phyloP scores from a whole-genome alignment of 495 filamentous ascomycete genomes.

The Pseudomonodictys pantanalensis region DNA sequence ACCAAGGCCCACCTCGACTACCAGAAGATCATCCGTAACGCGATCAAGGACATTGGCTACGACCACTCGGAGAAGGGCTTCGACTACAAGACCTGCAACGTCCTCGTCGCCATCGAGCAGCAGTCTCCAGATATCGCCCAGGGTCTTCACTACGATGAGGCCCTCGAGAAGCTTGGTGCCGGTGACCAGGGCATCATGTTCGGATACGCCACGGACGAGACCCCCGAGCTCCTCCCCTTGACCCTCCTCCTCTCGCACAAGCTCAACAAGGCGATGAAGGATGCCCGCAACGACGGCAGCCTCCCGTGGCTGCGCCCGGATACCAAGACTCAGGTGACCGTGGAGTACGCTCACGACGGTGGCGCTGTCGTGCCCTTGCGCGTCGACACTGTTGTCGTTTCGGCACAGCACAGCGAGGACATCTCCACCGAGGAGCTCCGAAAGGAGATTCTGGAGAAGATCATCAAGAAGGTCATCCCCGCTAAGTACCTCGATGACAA shows the following conservation, averaged over 20 bases:
- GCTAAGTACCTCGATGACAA: constrained; percentile 85
- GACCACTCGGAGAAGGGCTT: constrained; percentile 96
- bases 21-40: constrained; percentile 91
- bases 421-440: constrained; percentile 91
- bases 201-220: constrained; percentile 99
- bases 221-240: constrained; percentile 91
- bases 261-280: constrained; percentile 89
- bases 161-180: constrained; percentile 94
- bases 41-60: constrained; percentile 98
- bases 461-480: constrained; percentile 91
- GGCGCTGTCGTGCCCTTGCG: constrained; percentile 88
- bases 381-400: constrained; percentile 96
- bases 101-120: constrained; percentile 98
- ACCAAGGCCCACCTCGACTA: constrained; percentile 94
- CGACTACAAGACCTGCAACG: constrained; percentile 99
- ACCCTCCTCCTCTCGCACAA: constrained; percentile 91
- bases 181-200: constrained; percentile 99
- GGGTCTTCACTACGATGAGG: constrained; percentile 94
- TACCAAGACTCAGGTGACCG: constrained; percentile 98
- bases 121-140: constrained; percentile 98
- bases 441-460: constrained; percentile 95
- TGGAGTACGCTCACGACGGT: constrained; percentile 95
- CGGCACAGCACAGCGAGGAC: constrained; percentile 85
- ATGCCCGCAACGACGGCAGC: constrained; percentile 78
- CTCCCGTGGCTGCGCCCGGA: constrained; percentile 95